phyloP scores from a whole-genome alignment of 306 rosid genomes.

The Prunus mume region DNA sequence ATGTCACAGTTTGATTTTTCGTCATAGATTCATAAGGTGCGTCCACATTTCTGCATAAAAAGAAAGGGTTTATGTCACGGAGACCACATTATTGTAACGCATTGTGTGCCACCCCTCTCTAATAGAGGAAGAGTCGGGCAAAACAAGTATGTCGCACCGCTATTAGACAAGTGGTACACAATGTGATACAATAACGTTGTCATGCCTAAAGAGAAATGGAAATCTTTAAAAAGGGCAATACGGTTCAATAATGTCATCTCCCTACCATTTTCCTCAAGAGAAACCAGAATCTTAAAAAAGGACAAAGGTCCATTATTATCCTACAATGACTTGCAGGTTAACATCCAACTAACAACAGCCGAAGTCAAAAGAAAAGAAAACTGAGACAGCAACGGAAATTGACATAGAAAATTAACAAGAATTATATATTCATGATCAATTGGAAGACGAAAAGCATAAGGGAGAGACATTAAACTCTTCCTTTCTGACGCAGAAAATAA shows the following conservation, averaged over 20 bases:
- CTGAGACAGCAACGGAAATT: neutral
- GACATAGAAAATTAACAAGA: neutral
- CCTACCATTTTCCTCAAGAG: too few relatives aligned
- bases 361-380: neutral
- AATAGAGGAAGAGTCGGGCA: too few relatives aligned
- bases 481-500: neutral
- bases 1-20: neutral
- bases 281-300: too few relatives aligned
- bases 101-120: too few relatives aligned
- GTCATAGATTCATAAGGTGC: neutral
- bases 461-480: constrained; percentile 11
- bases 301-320: neutral
- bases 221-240: too few relatives aligned
- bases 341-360: neutral
- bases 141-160: too few relatives aligned
- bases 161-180: too few relatives aligned
- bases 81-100: too few relatives aligned
- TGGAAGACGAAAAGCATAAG: constrained; percentile 1
- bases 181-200: too few relatives aligned
- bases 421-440: constrained; percentile 10
- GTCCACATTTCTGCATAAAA: neutral
- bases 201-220: too few relatives aligned
- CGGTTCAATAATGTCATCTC: too few relatives aligned
- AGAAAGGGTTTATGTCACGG: too few relatives aligned
- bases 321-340: neutral